Percentiles rank a stretch among this genome's conserved stretches.
These are phyloP conservation scores for Lactarius deliciosus DNA, from an alignment of 768 basidiomycete genomes.

Conservation along the genomic window DNA sequence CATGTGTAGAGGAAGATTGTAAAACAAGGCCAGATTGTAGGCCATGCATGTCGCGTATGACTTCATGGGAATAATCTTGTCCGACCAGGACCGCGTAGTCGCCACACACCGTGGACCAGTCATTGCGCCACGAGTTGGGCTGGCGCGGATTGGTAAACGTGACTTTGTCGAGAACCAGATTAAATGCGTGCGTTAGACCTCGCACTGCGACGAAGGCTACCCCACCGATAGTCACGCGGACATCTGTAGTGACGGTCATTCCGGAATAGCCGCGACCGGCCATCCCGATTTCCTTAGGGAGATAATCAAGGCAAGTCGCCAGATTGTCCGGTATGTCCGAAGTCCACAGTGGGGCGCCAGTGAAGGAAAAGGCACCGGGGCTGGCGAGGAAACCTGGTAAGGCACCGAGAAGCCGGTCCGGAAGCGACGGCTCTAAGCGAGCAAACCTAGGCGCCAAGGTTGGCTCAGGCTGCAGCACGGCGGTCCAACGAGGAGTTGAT, in stretches of 20 bases:
- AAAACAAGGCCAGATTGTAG: slow-evolving; percentile 17
- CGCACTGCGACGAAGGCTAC: slow-evolving; percentile 11
- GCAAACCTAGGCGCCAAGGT: slow-evolving; percentile 8
- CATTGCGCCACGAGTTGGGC: slow-evolving; percentile 20
- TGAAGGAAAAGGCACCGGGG: slow-evolving; percentile 11
- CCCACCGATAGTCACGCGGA: slow-evolving; percentile 1
- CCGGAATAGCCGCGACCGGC: slow-evolving; percentile 19
- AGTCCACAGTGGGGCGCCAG: background rate
- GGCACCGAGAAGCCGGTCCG: slow-evolving; percentile 6
- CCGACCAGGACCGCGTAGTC: slow-evolving; percentile 11
- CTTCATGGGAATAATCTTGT: slow-evolving; percentile 13
- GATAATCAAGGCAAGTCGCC: slow-evolving; percentile 18
- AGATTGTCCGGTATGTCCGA: slow-evolving; percentile 20
- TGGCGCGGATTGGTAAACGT: slow-evolving; percentile 1
- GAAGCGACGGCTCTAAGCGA: slow-evolving; percentile 14
- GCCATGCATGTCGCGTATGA: slow-evolving; percentile 6
- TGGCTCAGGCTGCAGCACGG: slow-evolving; percentile 13
- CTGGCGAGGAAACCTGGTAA: slow-evolving; percentile 12
- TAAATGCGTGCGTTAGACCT: slow-evolving; percentile 2
- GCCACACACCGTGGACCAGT: slow-evolving; percentile 15
- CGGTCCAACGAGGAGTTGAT: slow-evolving; percentile 18
- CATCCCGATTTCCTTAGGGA: slow-evolving; percentile 5
- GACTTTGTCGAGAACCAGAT: slow-evolving; percentile 2
- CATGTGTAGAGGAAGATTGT: slow-evolving; percentile 16
- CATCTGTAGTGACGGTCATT: slow-evolving; percentile 8